These are phyloP conservation scores for Ceriops decandra DNA, from an alignment of 345 rosid species.

Conservation along the genomic window DNA sequence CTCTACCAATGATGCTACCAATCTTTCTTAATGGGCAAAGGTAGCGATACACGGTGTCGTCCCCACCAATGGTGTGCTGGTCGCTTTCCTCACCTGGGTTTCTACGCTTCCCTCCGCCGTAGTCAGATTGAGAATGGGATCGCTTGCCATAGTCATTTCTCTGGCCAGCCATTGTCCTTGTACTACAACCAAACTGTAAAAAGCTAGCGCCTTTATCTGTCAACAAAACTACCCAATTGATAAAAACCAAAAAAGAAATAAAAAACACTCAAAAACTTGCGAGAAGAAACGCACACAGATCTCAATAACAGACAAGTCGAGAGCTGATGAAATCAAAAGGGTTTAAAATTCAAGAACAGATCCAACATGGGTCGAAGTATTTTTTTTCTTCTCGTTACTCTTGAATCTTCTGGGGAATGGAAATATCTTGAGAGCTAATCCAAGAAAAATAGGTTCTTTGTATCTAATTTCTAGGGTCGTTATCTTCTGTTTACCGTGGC, in stretches of 20 bases:
- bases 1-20: constrained; percentile 33
- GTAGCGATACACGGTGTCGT: constrained; percentile 35
- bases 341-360: not conserved
- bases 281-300: not conserved
- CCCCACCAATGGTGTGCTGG: constrained; percentile 17
- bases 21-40: constrained; percentile 33
- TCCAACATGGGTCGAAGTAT: no score
- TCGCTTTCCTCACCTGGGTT: constrained; percentile 30
- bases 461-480: not conserved
- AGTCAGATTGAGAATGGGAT: constrained; percentile 28
- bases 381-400: not conserved
- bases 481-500: not conserved
- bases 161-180: constrained; percentile 27
- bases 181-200: not conserved
- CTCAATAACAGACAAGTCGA: not conserved
- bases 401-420: no score
- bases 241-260: not conserved
- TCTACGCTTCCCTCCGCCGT: constrained; percentile 32
- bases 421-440: not conserved
- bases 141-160: constrained; percentile 33
- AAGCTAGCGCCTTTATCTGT: not conserved
- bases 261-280: not conserved
- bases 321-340: not conserved
- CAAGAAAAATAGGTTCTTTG: not conserved
- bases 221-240: not conserved